phyloP scores from a whole-genome alignment of 805 yeast species.

The Teunomyces cretensis region DNA sequence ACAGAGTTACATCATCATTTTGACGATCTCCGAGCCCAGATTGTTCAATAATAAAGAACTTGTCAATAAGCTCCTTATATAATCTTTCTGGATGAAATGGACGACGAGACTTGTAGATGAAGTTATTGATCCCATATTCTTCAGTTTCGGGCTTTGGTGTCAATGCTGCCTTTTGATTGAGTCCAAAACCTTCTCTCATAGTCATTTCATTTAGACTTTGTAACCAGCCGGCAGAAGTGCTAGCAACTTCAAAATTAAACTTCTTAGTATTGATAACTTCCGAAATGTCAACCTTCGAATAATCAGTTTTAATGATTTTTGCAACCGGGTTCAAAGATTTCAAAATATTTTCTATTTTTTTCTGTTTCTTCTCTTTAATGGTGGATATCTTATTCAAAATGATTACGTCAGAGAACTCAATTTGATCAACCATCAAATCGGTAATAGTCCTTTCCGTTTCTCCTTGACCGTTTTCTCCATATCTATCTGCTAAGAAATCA shows the following conservation, averaged over 20 bases:
- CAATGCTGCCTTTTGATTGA: conserved; percentile 11
- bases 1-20: too few species aligned
- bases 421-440: conserved; percentile 46
- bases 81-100: conserved; percentile 49
- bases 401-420: conserved; percentile 47
- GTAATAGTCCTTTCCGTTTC: conserved; percentile 46
- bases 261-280: conserved; percentile 36
- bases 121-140: conserved; percentile 46
- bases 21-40: conserved; percentile 13
- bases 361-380: conserved; percentile 22
- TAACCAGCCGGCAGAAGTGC: conserved; percentile 47
- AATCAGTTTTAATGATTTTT: conserved; percentile 34
- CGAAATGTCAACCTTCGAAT: conserved; percentile 34
- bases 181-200: conserved; percentile 30
- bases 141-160: conserved; percentile 48
- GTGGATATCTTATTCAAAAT: conserved; percentile 38
- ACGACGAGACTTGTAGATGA: conserved; percentile 38
- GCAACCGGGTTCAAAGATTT: conserved; percentile 43
- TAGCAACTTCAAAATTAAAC: conserved; percentile 42
- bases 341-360: conserved; percentile 32
- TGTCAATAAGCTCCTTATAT: conserved; percentile 33
- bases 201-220: conserved; percentile 40
- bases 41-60: conserved; percentile 29
- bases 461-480: conserved; percentile 38
- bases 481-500: conserved; percentile 41